These are phyloP conservation scores for Xylaria sp. DNA, from an alignment of 2,329 filamentous ascomycete genomes.

Conservation along the genomic window DNA sequence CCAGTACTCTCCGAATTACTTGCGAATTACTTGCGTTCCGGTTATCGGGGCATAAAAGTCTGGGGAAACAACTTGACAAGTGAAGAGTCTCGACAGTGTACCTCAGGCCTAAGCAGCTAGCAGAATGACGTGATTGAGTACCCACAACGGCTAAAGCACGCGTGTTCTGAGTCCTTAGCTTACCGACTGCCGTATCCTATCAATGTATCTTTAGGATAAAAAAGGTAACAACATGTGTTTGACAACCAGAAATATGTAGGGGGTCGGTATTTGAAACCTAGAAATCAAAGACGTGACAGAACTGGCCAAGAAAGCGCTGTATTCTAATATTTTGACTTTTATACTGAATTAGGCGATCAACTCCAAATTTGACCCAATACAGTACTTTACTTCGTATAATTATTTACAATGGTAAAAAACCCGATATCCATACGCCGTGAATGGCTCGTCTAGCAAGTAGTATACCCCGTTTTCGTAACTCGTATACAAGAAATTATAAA, in stretches of 20 bases:
- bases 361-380: constrained; percentile 5
- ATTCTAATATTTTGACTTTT: background rate
- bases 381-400: background rate
- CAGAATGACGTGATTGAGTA: constrained; percentile 45
- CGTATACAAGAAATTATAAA: constrained; percentile 5
- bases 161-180: constrained; percentile 4
- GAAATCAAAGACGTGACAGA: background rate
- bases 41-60: constrained; percentile 44
- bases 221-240: no score
- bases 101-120: constrained; percentile 13
- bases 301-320: background rate
- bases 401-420: constrained; percentile 11
- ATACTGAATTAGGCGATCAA: constrained; percentile 5
- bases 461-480: constrained; percentile 11
- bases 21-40: constrained; percentile 37
- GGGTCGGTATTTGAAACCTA: background rate
- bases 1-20: background rate
- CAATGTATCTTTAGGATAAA: background rate
- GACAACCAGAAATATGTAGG: background rate
- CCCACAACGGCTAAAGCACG: constrained; percentile 40
- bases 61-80: constrained; percentile 4
- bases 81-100: constrained; percentile 10
- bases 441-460: constrained; percentile 21
- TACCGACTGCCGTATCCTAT: constrained; percentile 28
- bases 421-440: constrained; percentile 13